Percentiles rank a stretch among this genome's conserved stretches.
These are phyloP conservation scores for Anthracocystis panici-leucophaei DNA, from an alignment of 1,284 basidiomycete species.

Conservation along the genomic window DNA sequence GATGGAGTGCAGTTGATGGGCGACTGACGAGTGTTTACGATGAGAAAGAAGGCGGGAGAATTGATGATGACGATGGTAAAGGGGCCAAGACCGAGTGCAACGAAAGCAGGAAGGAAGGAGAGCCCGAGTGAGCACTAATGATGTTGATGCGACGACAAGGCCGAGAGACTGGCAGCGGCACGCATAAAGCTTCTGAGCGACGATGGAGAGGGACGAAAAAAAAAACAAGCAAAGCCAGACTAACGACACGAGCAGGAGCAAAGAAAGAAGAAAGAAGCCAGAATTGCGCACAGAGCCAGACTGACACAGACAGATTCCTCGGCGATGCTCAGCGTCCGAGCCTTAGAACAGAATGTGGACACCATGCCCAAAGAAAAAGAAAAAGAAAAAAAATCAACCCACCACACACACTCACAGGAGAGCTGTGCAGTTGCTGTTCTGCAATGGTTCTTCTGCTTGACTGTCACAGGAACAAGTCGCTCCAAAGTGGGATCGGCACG, in stretches of 20 bases:
- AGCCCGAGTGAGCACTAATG: slow-evolving; percentile 23
- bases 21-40: slow-evolving; percentile 9
- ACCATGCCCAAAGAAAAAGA: too few relatives aligned
- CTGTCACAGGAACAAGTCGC: too few relatives aligned
- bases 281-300: neutral
- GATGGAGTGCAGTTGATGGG: neutral
- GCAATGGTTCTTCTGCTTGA: too few relatives aligned
- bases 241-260: slow-evolving; percentile 1
- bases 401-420: neutral
- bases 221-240: slow-evolving; percentile 8
- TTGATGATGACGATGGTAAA: slow-evolving; percentile 17
- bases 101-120: slow-evolving; percentile 8
- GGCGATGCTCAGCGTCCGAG: slow-evolving; percentile 17
- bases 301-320: slow-evolving; percentile 4
- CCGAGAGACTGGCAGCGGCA: slow-evolving; percentile 46
- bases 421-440: neutral
- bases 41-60: neutral
- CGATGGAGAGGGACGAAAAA: neutral
- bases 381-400: neutral
- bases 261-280: neutral
- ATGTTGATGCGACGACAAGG: slow-evolving; percentile 25
- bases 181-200: slow-evolving; percentile 33
- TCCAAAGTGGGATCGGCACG: too few relatives aligned
- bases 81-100: slow-evolving; percentile 8
- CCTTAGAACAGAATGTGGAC: neutral